A percentile compares a stretch with the other conserved stretches of the same genome.
phyloP scores from a whole-genome alignment of 768 basidiomycete species.

The Asterophora parasitica region DNA sequence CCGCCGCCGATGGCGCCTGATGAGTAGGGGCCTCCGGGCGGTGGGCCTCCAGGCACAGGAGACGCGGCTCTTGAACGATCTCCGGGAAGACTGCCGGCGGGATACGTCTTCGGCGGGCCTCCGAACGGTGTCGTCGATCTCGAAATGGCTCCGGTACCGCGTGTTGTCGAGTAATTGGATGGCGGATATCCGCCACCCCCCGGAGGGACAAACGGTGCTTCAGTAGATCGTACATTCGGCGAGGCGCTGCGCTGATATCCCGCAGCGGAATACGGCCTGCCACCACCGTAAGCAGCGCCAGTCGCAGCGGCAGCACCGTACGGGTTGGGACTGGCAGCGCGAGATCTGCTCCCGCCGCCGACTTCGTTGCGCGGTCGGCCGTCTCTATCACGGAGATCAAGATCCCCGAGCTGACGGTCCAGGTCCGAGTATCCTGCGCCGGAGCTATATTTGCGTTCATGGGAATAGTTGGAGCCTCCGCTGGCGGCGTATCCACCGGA shows the following conservation, averaged over 20 bases:
- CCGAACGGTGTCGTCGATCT: conserved; percentile 42
- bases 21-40: conserved; percentile 16
- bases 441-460: conserved; percentile 31
- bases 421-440: conserved; percentile 28
- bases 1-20: conserved; percentile 12
- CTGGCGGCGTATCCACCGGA: conserved; percentile 23
- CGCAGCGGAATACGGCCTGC: conserved; percentile 15
- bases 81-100: conserved; percentile 36
- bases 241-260: conserved; percentile 26
- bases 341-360: conserved; percentile 26
- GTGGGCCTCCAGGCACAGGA: conserved; percentile 42
- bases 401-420: conserved; percentile 36
- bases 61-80: conserved; percentile 42
- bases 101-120: conserved; percentile 37
- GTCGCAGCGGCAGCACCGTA: conserved; percentile 24
- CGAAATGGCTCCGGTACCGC: conserved; percentile 30
- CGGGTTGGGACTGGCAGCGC: conserved; percentile 30
- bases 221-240: conserved; percentile 45
- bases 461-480: conserved; percentile 19
- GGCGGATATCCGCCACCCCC: conserved; percentile 13
- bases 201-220: conserved; percentile 31
- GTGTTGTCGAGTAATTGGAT: conserved; percentile 22
- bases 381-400: conserved; percentile 34
- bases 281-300: conserved; percentile 28
- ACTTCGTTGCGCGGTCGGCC: conserved; percentile 40